A percentile compares a stretch with the other conserved stretches of the same genome.
Conservation (phyloP, 805 yeast genomes). For the Yamadazyma nakazawae region DNA sequence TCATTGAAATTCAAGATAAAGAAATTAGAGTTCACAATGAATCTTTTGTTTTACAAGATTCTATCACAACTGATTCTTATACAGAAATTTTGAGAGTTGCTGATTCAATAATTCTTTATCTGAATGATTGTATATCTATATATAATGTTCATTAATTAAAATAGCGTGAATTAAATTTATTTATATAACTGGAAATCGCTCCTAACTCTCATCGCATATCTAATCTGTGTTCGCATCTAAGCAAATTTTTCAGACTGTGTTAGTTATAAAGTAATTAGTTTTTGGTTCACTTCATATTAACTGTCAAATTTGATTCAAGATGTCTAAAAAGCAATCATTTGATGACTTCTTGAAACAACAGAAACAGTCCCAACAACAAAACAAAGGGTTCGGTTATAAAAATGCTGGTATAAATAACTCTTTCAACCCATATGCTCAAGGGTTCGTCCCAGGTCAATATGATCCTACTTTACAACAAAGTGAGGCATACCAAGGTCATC, state of each 20-base stretch:
- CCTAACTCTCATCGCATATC: slow-evolving; percentile 5
- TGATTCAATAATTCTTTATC: slow-evolving; percentile 2
- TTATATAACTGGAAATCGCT: background rate
- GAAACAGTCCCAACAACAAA: slow-evolving; percentile 28
- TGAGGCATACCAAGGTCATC: slow-evolving; percentile 1
- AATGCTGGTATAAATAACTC: slow-evolving; percentile 13
- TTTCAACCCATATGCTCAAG: slow-evolving; percentile 14
- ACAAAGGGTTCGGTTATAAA: slow-evolving; percentile 28
- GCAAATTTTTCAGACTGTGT: slow-evolving; percentile 8
- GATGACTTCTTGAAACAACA: slow-evolving; percentile 53
- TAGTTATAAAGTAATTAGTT: no score
- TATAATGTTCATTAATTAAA: background rate
- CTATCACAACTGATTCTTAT: background rate
- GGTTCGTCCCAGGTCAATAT: slow-evolving; percentile 12
- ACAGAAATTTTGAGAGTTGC: slow-evolving; percentile 6
- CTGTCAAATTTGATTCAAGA: background rate
- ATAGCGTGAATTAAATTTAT: background rate
- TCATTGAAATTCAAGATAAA: slow-evolving; percentile 6
- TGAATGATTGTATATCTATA: background rate
- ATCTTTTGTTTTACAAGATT: slow-evolving; percentile 3
- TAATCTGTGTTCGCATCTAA: slow-evolving; percentile 6
- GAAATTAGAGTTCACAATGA: slow-evolving; percentile 3
- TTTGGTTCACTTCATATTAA: no score
- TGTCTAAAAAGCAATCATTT: slow-evolving; percentile 38
- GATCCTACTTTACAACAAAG: background rate